These are phyloP conservation scores for Macrophomina phaseolina DNA, from an alignment of 2,329 filamentous ascomycete species.

Conservation along the genomic window DNA sequence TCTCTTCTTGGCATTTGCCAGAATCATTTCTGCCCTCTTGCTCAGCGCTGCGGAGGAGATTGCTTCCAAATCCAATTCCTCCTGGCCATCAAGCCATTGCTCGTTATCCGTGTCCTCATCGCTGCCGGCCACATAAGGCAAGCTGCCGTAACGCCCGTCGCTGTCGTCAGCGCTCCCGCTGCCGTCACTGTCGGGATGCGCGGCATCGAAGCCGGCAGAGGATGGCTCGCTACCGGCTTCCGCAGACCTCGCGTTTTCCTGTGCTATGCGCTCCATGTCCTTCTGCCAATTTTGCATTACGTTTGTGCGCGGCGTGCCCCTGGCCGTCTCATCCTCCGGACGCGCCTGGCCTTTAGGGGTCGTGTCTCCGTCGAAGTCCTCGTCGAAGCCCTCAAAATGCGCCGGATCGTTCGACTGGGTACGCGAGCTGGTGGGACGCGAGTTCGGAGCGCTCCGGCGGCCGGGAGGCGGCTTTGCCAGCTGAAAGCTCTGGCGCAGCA, in stretches of 20 bases:
- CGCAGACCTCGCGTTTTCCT: background rate
- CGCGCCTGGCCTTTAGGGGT: constrained; percentile 19
- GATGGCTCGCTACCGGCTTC: constrained; percentile 3
- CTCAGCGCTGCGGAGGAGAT: constrained; percentile 78
- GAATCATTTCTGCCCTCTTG: constrained; percentile 83
- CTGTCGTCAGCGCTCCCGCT: constrained; percentile 36
- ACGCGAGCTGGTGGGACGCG: constrained; percentile 8
- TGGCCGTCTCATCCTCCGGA: background rate
- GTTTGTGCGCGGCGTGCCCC: constrained; percentile 17
- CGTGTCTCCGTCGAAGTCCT: constrained; percentile 23
- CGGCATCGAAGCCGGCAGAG: constrained; percentile 14
- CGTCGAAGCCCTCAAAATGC: constrained; percentile 20
- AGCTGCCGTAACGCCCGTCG: constrained; percentile 37
- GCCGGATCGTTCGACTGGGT: background rate
- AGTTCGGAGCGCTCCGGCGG: constrained; percentile 33
- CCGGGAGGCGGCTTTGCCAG: constrained; percentile 37
- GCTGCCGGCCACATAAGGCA: constrained; percentile 33
- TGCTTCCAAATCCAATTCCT: constrained; percentile 60
- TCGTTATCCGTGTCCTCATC: constrained; percentile 47
- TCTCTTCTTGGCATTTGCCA: constrained; percentile 89
- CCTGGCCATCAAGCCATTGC: constrained; percentile 43
- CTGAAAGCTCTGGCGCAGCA: constrained; percentile 39
- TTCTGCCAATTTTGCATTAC: constrained; percentile 26
- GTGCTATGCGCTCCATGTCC: constrained; percentile 19
- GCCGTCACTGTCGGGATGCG: constrained; percentile 16